These are phyloP conservation scores for Xylariaceae sp. DNA, from an alignment of 2,329 filamentous ascomycete species.

Conservation along the genomic window DNA sequence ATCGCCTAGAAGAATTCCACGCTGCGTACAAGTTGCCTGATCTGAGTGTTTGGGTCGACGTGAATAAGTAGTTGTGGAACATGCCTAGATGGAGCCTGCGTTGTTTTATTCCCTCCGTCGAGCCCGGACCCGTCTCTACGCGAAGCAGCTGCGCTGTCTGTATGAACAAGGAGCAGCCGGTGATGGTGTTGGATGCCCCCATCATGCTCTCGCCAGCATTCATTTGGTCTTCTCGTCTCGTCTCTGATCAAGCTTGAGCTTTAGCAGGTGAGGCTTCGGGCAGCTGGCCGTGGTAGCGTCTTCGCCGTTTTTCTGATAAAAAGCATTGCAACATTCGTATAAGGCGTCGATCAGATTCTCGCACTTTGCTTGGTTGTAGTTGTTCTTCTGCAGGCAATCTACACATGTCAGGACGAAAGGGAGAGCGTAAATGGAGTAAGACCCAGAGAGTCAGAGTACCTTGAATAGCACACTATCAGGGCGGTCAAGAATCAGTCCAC, in stretches of 20 bases:
- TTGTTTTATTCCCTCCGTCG: too few species aligned
- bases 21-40: conserved; percentile 66
- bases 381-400: conserved; percentile 81
- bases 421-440: too few species aligned
- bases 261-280: conserved; percentile 71
- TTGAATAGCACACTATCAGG: conserved; percentile 81
- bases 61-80: conserved; percentile 32
- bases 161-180: too few species aligned
- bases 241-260: conserved; percentile 78
- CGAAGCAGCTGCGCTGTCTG: too few species aligned
- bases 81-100: too few species aligned
- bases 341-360: conserved; percentile 70
- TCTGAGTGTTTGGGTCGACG: conserved; percentile 32
- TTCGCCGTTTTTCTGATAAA: conserved; percentile 75
- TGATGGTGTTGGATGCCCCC: too few species aligned
- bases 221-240: conserved; percentile 27
- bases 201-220: too few species aligned
- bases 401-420: conserved; percentile 11
- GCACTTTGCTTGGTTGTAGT: conserved; percentile 81
- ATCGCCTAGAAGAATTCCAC: conserved; percentile 80
- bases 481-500: background rate
- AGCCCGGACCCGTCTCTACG: too few species aligned
- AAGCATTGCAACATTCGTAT: conserved; percentile 87
- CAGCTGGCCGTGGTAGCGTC: conserved; percentile 72
- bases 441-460: conserved; percentile 37